phyloP scores from a whole-genome alignment of 805 yeast species.

The Candida easanensis region DNA sequence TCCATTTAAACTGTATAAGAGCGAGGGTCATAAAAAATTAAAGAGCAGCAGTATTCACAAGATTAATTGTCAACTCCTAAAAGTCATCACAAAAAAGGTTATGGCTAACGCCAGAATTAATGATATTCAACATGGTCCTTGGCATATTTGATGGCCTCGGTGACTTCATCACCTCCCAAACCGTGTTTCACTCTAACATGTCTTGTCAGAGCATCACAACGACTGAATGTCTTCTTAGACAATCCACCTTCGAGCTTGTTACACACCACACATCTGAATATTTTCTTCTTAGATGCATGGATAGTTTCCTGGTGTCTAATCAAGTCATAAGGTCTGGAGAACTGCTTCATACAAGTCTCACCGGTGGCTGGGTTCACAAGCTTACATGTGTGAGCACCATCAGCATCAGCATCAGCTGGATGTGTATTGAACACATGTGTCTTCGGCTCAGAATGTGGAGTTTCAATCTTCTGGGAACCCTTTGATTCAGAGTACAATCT shows the following conservation, averaged over 20 bases:
- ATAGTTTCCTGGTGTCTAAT: conserved; percentile 96
- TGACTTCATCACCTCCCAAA: conserved; percentile 60
- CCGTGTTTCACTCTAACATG: conserved; percentile 92
- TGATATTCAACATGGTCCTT: conserved; percentile 70
- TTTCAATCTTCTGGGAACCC: not conserved
- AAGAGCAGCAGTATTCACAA: conserved; percentile 9
- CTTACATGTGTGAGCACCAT: conserved; percentile 46
- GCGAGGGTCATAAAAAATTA: conserved; percentile 8
- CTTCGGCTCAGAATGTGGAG: not conserved
- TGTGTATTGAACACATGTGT: not conserved
- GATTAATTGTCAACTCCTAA: not conserved
- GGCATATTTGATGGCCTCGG: conserved; percentile 68
- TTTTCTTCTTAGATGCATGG: conserved; percentile 83
- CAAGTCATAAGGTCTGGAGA: conserved; percentile 92
- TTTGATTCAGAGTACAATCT: conserved; percentile 6
- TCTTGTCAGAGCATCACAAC: conserved; percentile 92
- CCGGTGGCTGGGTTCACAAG: conserved; percentile 61
- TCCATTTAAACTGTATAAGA: conserved; percentile 3
- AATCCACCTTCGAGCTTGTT: conserved; percentile 31
- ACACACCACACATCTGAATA: conserved; percentile 84
- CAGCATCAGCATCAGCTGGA: conserved; percentile 2
- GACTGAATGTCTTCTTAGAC: conserved; percentile 73
- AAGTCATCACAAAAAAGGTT: not conserved
- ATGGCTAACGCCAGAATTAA: not conserved
- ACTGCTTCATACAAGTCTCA: conserved; percentile 67